Conservation (phyloP, 2,329 filamentous ascomycete genomes). For the Sclerotinia spermophila region DNA sequence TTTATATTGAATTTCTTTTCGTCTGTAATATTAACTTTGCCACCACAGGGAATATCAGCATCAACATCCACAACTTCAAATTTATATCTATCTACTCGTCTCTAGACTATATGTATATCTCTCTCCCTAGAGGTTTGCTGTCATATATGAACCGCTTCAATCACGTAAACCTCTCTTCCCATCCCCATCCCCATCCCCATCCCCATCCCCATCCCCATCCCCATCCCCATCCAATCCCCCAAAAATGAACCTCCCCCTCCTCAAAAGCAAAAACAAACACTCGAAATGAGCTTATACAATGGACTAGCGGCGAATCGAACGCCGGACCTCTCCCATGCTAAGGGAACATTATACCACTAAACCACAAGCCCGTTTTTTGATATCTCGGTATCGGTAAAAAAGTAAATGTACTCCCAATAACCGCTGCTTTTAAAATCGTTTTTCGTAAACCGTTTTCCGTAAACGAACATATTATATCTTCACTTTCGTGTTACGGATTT, state of each 20-base stretch:
- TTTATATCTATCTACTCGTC: background rate
- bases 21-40: too few relatives aligned
- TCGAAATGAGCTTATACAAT: too few relatives aligned
- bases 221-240: background rate
- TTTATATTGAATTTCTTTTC: too few relatives aligned
- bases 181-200: too few relatives aligned
- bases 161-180: too few relatives aligned
- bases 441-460: background rate
- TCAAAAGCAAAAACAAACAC: too few relatives aligned
- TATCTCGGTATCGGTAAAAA: background rate
- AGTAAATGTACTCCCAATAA: background rate
- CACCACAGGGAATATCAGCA: background rate
- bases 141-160: fast-evolving
- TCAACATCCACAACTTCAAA: background rate
- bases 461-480: background rate
- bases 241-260: too few relatives aligned
- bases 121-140: fast-evolving
- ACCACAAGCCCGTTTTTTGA: background rate
- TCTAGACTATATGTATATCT: background rate
- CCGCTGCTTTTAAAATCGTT: background rate
- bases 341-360: too few relatives aligned
- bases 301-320: too few relatives aligned
- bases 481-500: background rate
- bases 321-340: too few relatives aligned
- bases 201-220: too few relatives aligned